Percentiles rank a stretch among this genome's conserved stretches.
phyloP scores from a whole-genome alignment of 2,329 filamentous ascomycete genomes.

The Gaeumannomyces tritici region DNA sequence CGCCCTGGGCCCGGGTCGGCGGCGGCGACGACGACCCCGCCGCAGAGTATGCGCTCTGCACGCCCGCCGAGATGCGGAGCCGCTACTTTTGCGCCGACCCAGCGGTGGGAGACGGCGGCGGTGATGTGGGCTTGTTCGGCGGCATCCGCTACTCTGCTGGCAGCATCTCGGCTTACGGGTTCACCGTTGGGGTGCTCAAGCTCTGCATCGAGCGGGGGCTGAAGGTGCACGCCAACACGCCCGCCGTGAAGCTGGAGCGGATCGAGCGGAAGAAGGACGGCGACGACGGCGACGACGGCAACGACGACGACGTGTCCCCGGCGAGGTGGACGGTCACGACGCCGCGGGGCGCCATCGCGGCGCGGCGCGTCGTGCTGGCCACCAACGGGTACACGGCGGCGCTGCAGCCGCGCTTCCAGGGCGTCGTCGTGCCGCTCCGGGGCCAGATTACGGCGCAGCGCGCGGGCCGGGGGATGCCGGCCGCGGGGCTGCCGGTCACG shows the following conservation, averaged over 20 bases:
- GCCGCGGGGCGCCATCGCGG: constrained; percentile 27
- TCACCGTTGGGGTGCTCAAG: constrained; percentile 32
- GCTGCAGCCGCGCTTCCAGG: constrained; percentile 31
- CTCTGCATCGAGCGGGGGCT: constrained; percentile 30
- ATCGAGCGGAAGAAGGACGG: not conserved
- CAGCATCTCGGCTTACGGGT: constrained; percentile 28
- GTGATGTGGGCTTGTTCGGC: constrained; percentile 26
- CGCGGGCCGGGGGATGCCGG: constrained; percentile 23
- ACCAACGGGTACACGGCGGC: constrained; percentile 43
- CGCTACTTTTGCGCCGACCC: constrained; percentile 26
- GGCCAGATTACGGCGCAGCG: constrained; percentile 38
- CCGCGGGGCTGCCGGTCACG: constrained; percentile 32
- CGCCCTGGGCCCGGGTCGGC: too few species aligned
- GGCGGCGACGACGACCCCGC: constrained; percentile 28
- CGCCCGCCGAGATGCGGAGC: constrained; percentile 27
- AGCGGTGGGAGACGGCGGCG: constrained; percentile 11
- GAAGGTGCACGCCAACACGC: constrained; percentile 43
- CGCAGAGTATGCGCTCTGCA: constrained; percentile 33
- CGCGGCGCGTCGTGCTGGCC: constrained; percentile 35
- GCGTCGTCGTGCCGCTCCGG: constrained; percentile 37
- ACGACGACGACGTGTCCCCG: not conserved
- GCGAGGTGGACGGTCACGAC: constrained; percentile 29
- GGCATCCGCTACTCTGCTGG: constrained; percentile 35
- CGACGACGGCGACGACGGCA: too few species aligned
- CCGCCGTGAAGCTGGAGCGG: constrained; percentile 20